Evolutionary conservation across 2,329 filamentous ascomycete genomes (phyloP), one percentile per base, ranked within the genome.

Genomic region (Anthostomella pinea): DNA sequence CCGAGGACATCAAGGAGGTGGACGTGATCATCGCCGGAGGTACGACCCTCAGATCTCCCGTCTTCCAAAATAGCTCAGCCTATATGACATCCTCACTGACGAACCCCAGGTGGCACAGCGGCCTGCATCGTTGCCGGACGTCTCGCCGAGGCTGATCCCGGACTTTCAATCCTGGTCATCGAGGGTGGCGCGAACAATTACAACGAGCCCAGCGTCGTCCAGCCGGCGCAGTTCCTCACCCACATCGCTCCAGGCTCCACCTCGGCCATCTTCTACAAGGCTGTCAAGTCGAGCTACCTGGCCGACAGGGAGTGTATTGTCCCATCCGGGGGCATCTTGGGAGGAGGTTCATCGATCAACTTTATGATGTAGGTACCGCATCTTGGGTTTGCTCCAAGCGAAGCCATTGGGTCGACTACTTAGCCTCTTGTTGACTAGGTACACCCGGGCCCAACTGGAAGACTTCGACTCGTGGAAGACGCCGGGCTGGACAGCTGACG

Each of bases 271-370:
- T 77, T 78, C 52, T 77, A 77, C 53, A 63, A 73, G 44, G 36
- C 49, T 3, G 41, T 26, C 11, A 49, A 48, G 26, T 51, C 52
- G 8, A 35, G 49, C 17, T 51, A 71, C 15, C 62, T 78, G 3
- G 68, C 64, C 29, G 63, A 65, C 10, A 59, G 72, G n/a, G 64
- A 66, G 37, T 61, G 56, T 2, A 58, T 68, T 11, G 59, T 70
- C 1, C 63, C 63, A 0, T 46, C 49, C 4, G 66, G 64, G 5
- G 71, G 72, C 14, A 66, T 68, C 1, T 62, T 81, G 0, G 77
- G 77, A 15, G 77, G 77, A 13, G 76, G 75, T 7, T 68, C 64
- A 1, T 67, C 68, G 3, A 69, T 73, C 23, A 73, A 73, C 40
- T 69, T 70, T 42, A 66, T 70, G 64, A 68, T 72, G 58, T 52